Evolutionary conservation across 805 yeast species (phyloP), one percentile per base, ranked within the genome.

Genomic region (Cyberlindnera mycetangii): DNA sequence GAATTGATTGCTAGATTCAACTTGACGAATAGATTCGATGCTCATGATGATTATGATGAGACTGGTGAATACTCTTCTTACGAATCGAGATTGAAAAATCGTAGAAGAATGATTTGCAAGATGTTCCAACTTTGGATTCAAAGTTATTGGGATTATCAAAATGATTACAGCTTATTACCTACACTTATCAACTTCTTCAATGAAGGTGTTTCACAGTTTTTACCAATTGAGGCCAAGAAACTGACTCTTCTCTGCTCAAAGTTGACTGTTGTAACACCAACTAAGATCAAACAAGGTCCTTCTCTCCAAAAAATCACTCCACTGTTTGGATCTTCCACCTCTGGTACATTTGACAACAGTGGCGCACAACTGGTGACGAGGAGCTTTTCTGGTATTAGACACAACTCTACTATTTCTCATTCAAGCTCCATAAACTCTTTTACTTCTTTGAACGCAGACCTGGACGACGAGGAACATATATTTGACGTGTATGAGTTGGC

Each of bases 51-150:
- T 32, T 52, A 56, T 11, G 66, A 65, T 4, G 62, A 59, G 32
- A 65, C 61, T 37, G 70, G 68, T 3, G 65, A 60, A 32, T 70
- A 61, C 45, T 66, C 76, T 2, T 65, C 74, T 1, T 54, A 51
- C 40, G 56, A 17, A 48, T 65, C 51, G 69, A 74, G 46, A 68
- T 75, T 16, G 67, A 73, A 51, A 55, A 81, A 74, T 50, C 74
- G 93, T 60, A 69, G 92, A 58, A 78, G 79, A 49, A 65, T 84
- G 37, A 80, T 89, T 32, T 79, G 83, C 52, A 78, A 76, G 51
- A 72, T 84, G 61, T 78, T 89, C 59, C 85, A 81, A 60, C 69
- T 78, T 28, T 92, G 99, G 99, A 67, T 92, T 62, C 95, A 89
- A 62, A 83, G 93, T 41, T 89, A 85, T 60, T 92, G 97, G 97